Evolutionary conservation across 2,329 filamentous ascomycete species (phyloP).

Genomic region (Neopestalotiopsis clavispora): DNA sequence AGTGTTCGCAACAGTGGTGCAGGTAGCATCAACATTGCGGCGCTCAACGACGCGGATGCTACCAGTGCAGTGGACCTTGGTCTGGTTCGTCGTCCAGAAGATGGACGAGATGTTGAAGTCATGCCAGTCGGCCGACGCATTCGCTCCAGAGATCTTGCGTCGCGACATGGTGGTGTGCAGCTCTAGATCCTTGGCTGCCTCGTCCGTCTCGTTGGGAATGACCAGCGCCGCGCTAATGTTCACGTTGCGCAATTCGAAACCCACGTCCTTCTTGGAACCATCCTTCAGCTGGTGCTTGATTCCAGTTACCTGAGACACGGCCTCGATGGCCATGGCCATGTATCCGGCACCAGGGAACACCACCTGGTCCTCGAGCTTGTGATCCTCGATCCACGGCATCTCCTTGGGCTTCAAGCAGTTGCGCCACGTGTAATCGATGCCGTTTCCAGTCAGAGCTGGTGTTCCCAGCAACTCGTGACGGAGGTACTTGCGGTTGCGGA

Average conservation of each 20-base stretch:
- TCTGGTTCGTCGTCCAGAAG: conserved; percentile 13
- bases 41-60: conserved; percentile 13
- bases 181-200: conserved; percentile 5
- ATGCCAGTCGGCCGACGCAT: conserved; percentile 18
- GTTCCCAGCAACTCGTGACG: conserved; percentile 46
- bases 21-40: background rate
- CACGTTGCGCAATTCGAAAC: conserved; percentile 2
- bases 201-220: conserved; percentile 2
- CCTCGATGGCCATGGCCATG: conserved; percentile 41
- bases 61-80: conserved; percentile 24
- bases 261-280: background rate
- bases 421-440: conserved; percentile 39
- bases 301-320: conserved; percentile 28
- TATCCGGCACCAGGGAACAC: conserved; percentile 51
- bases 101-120: conserved; percentile 25
- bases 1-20: background rate
- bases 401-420: conserved; percentile 40
- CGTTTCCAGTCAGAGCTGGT: conserved; percentile 32
- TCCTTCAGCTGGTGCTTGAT: background rate
- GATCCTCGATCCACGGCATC: conserved; percentile 52
- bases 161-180: conserved; percentile 20
- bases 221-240: conserved; percentile 1
- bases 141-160: conserved; percentile 17
- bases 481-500: conserved; percentile 37
- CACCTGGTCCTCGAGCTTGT: conserved; percentile 51